These are phyloP conservation scores for Catenaria anguillulae DNA, from an alignment of 371 early-diverging fungal species.

Conservation along the genomic window DNA sequence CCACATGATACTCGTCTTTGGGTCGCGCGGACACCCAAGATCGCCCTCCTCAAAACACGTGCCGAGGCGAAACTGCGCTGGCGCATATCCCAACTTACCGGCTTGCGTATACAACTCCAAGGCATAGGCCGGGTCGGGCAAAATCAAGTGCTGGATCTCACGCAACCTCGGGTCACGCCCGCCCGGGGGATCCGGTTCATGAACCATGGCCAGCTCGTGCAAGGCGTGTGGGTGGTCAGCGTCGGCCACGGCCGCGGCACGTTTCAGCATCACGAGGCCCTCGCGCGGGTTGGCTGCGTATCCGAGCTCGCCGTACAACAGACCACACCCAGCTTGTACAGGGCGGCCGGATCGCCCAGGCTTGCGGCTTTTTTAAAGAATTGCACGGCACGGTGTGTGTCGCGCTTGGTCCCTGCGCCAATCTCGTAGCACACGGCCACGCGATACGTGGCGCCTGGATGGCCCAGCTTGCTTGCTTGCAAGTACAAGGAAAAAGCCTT, in stretches of 20 bases:
- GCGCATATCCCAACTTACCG: conserved; percentile 83
- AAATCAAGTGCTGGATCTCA: conserved; percentile 18
- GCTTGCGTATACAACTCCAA: conserved; percentile 73
- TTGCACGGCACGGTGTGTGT: conserved; percentile 65
- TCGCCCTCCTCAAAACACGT: conserved; percentile 86
- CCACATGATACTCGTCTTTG: conserved; percentile 86
- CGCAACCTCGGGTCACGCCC: conserved; percentile 30
- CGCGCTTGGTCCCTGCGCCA: conserved; percentile 81
- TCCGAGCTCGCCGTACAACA: conserved; percentile 62
- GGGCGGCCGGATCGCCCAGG: conserved; percentile 79
- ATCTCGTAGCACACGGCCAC: conserved; percentile 90
- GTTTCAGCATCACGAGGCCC: conserved; percentile 81
- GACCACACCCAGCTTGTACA: conserved; percentile 89
- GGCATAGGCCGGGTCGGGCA: conserved; percentile 70
- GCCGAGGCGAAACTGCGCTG: conserved; percentile 84
- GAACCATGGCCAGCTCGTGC: conserved; percentile 77
- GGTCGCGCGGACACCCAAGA: conserved; percentile 72
- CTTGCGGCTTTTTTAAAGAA: conserved; percentile 88
- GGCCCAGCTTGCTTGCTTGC: conserved; percentile 77
- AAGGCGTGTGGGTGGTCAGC: conserved; percentile 81
- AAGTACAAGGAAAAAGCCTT: conserved; percentile 81
- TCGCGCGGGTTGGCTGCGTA: conserved; percentile 60
- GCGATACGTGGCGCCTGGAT: conserved; percentile 83
- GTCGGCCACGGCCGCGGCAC: conserved; percentile 75
- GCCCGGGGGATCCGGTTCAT: conserved; percentile 50